Base-by-base conservation (phyloP, 768 basidiomycete species). In the Xerocomus brunneocitrinus region DNA sequence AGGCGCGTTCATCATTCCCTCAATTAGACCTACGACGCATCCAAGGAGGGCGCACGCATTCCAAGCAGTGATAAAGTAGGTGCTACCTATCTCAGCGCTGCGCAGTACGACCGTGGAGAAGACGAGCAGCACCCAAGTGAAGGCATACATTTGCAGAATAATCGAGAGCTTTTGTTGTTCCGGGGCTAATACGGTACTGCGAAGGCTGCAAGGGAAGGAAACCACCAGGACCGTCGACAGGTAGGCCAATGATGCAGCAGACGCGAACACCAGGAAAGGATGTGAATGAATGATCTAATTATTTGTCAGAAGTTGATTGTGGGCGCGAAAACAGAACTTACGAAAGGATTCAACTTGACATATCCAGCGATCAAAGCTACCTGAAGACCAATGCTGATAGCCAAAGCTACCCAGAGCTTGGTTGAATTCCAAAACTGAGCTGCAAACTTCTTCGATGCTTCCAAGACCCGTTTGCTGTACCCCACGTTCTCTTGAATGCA, bases 351-450 rank as follows among this genome's bases (percentile, higher is more conserved):
- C 39, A 85, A n/a, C 43, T 75, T 69, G 19, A 80, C 59, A 57
- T 78, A 83, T 4, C 73, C 73, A 43, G 73, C 62, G 3, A 81
- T 71, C 7, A 89, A 68, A 3, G 74, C 71, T 2, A 66, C 71
- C 56, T 87, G 80, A 3, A 79, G 58, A 7, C 67, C 76, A 4
- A 76, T 57, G 2, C 74, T 71, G 10, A 83, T 58, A 8, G 75
- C 43, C 35, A 88, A 59, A 1, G 83, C 76, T 0, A 83, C 58
- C 81, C 85, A 89, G 62, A 90, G 85, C 52, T 81, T 80, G 24
- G 74, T 70, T 70, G 82, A 83, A 40, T 69, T 73, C 73, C 80
- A 79, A 8, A 76, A 57, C 0, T 57, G 62, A 44, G 62, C 60
- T 14, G 74, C 59, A 16, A 69, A 54, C 19, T 50, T 52, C 39